Evolutionary conservation across 1,139 yeast genomes (phyloP).

Genomic region (Nakaseomyces bracarensis): DNA sequence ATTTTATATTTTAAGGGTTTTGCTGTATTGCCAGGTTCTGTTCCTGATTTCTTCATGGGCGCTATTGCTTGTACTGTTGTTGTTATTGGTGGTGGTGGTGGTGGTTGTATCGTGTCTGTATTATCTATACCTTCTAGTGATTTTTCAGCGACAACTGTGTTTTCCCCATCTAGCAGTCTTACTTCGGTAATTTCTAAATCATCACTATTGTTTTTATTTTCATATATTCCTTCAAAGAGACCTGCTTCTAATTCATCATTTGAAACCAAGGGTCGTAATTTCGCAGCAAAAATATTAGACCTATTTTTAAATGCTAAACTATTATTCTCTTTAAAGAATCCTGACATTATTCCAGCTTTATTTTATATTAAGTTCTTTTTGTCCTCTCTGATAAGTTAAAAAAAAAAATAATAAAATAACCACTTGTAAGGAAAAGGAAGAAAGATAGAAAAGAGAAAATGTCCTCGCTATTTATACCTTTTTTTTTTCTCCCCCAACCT

Average conservation of each 20-base stretch:
- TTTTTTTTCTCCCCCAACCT: too few relatives aligned
- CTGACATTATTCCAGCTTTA: background rate
- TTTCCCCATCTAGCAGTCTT: conserved; percentile 15
- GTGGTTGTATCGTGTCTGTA: too few relatives aligned
- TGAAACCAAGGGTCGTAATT: background rate
- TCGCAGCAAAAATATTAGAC: background rate
- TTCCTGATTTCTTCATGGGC: too few relatives aligned
- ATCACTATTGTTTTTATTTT: conserved; percentile 18
- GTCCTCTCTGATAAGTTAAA: background rate
- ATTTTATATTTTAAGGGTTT: too few relatives aligned
- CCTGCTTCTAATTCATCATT: background rate
- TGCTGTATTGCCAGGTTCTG: background rate
- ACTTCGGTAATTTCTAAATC: conserved; percentile 30
- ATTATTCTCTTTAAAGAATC: conserved; percentile 3
- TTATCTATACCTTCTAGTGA: background rate
- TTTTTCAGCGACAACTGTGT: conserved; percentile 3
- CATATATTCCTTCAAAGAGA: background rate
- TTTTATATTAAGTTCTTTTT: background rate
- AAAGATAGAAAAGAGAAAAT: too few relatives aligned
- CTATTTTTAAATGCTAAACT: conserved; percentile 1
- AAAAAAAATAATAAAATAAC: background rate
- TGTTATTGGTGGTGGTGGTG: too few relatives aligned
- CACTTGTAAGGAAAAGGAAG: too few relatives aligned
- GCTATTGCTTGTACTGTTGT: too few relatives aligned
- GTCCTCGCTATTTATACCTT: too few relatives aligned